Percentiles rank a stretch among this genome's conserved stretches.
Evolutionary conservation across 2,329 filamentous ascomycete genomes (phyloP).

Genomic region (Pseudomassariella vexata): DNA sequence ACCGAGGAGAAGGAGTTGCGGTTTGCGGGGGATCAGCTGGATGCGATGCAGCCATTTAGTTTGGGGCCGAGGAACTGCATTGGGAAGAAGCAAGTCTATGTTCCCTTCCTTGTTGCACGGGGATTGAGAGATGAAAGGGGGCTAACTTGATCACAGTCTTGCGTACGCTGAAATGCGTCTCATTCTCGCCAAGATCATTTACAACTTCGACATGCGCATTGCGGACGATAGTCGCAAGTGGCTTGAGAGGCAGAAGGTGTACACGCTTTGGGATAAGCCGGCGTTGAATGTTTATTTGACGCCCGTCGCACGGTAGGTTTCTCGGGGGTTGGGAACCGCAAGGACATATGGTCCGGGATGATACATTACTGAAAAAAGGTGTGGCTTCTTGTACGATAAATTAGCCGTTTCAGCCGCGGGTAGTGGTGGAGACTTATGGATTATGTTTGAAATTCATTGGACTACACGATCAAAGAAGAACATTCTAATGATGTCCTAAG

Average conservation of each 20-base stretch:
- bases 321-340: no score
- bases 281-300: conserved; percentile 21
- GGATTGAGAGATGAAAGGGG: not conserved
- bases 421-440: no score
- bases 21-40: conserved; percentile 28
- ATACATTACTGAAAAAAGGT: no score
- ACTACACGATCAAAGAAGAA: no score
- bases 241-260: conserved; percentile 21
- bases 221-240: conserved; percentile 18
- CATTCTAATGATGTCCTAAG: no score
- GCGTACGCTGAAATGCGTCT: conserved; percentile 33
- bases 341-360: no score
- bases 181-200: conserved; percentile 28
- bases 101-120: not conserved
- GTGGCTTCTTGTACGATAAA: no score
- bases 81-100: conserved; percentile 29
- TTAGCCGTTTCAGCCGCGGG: no score
- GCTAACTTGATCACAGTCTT: conserved; percentile 23
- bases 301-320: conserved; percentile 7
- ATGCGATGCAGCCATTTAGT: conserved; percentile 30
- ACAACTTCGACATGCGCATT: conserved; percentile 28
- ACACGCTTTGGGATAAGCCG: conserved; percentile 22
- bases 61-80: conserved; percentile 33
- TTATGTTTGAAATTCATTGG: no score
- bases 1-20: no score